A percentile compares a stretch with the other conserved stretches of the same genome.
Evolutionary conservation across 768 basidiomycete genomes (phyloP).

Genomic region (Multifurca ochricompacta): DNA sequence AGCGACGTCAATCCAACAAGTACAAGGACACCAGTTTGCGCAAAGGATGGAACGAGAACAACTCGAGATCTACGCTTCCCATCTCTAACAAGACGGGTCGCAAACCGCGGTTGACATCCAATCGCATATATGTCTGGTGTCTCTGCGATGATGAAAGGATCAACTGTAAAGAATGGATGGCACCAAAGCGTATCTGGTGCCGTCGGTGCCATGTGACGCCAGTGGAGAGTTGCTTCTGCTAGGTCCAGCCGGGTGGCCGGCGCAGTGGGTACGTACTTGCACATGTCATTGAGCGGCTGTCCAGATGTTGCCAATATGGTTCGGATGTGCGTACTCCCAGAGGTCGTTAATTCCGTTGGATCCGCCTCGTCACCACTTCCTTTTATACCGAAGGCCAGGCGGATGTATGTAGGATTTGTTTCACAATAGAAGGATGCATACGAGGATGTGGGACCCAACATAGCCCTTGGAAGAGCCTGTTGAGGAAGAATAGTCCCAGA

Average conservation of each 20-base stretch:
- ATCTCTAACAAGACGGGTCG: conserved; percentile 56
- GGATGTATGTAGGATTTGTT: conserved; percentile 87
- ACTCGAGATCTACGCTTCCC: conserved; percentile 24
- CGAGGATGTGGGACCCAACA: conserved; percentile 63
- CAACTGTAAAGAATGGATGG: conserved; percentile 80
- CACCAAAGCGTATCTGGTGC: conserved; percentile 99
- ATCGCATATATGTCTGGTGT: conserved; percentile 88
- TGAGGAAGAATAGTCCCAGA: conserved; percentile 87
- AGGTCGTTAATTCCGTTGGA: conserved; percentile 4
- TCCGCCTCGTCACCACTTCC: conserved; percentile 23
- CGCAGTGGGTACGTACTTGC: conserved; percentile 77
- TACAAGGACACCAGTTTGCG: conserved; percentile 19
- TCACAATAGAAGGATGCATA: conserved; percentile 64
- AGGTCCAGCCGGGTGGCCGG: conserved; percentile 67
- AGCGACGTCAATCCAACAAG: conserved; percentile 19
- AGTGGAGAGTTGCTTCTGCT: conserved; percentile 71
- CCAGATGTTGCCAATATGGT: conserved; percentile 83
- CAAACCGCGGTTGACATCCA: conserved; percentile 85
- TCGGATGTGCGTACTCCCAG: conserved; percentile 26
- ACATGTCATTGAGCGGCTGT: conserved; percentile 91
- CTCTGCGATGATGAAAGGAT: conserved; percentile 84
- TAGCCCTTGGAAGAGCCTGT: conserved; percentile 84
- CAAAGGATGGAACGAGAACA: conserved; percentile 19
- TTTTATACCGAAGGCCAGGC: conserved; percentile 43
- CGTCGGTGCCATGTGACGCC: conserved; percentile 98